Base-by-base conservation (phyloP, 2,329 filamentous ascomycete genomes). In the Pseudocercospora crystallina region DNA sequence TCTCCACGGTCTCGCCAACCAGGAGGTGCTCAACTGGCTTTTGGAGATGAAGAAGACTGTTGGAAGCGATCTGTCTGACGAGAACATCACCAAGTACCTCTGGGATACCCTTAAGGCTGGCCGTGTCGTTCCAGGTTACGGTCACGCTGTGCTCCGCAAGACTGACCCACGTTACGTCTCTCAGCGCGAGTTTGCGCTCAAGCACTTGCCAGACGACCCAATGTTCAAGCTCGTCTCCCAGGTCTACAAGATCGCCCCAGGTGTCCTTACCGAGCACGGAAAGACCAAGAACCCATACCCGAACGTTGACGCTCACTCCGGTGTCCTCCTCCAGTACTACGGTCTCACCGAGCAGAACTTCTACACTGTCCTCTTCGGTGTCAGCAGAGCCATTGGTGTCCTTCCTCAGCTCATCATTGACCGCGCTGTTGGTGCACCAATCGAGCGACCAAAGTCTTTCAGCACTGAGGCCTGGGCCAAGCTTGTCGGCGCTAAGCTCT, bases 241-340 rank as follows among this genome's bases (percentile, higher is more conserved):
- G 81, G 94, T 99, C 66, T 99, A 97, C 89, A 99, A 99, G 89
- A 97, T 99, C 68, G 94, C 94, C 61, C 94, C 94, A 61, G 88
- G 87, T 69, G 94, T 99, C 68, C 82, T 99, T 73, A 99, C 94
- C 63, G 90, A 99, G 86, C 94, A 99, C 81, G 94, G 94, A 80
- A 99, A 99, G 89, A 97, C 92, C 82, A 97, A 97, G 89, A 96
- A 97, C 88, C 92, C 92, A 63, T 97, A 83, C 84, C 94, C 94
- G 76, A 97, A 97, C 81, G 91, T 97, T 70, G 92, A 97, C 71
- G 91, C 92, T 70, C 94, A 97, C 87, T 96, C 91, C 30, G 94
- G 94, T 82, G 94, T 99, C 63, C 89, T 99, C 62, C 89, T 99
- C 66, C 94, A 99, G 82, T 94, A 99, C 87, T 99, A 99, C 80